Evolutionary conservation across 2,329 filamentous ascomycete genomes (phyloP).

Genomic region (Fusarium sp.): DNA sequence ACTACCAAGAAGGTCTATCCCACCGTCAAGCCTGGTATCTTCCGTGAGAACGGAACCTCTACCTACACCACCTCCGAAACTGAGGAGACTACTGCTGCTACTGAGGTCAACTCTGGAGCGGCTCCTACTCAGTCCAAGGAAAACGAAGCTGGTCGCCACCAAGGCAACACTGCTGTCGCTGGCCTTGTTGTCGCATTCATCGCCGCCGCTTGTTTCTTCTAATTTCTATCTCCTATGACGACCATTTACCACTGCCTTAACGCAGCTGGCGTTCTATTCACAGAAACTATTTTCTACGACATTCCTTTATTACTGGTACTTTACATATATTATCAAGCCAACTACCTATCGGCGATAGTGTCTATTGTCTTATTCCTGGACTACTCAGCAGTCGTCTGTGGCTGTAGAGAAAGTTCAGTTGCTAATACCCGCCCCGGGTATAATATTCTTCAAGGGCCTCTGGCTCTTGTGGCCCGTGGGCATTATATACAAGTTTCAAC

Average conservation of each 20-base stretch:
- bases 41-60: slow-evolving; percentile 64
- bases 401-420: slow-evolving; percentile 15
- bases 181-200: slow-evolving; percentile 68
- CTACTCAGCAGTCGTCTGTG: neutral
- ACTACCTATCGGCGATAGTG: slow-evolving; percentile 51
- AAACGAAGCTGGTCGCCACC: slow-evolving; percentile 61
- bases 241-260: slow-evolving; percentile 17
- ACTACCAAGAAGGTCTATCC: slow-evolving; percentile 33
- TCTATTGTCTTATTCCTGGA: slow-evolving; percentile 49
- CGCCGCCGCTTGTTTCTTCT: slow-evolving; percentile 64
- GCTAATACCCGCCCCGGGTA: slow-evolving; percentile 37
- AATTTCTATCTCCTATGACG: slow-evolving; percentile 34
- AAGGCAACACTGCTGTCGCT: slow-evolving; percentile 64
- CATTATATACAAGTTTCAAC: slow-evolving; percentile 46
- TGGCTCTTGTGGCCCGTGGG: slow-evolving; percentile 35
- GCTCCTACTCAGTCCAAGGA: slow-evolving; percentile 54
- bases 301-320: slow-evolving; percentile 42
- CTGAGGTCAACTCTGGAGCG: slow-evolving; percentile 47
- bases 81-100: slow-evolving; percentile 39
- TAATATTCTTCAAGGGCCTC: slow-evolving; percentile 29
- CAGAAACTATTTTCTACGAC: slow-evolving; percentile 35
- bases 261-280: slow-evolving; percentile 45
- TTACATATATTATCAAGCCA: slow-evolving; percentile 48
- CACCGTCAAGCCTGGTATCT: slow-evolving; percentile 59
- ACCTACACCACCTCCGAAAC: slow-evolving; percentile 28